Percentiles rank a stretch among this genome's conserved stretches.
phyloP scores from a whole-genome alignment of 75 land plant genomes.

The Larix kaempferi region DNA sequence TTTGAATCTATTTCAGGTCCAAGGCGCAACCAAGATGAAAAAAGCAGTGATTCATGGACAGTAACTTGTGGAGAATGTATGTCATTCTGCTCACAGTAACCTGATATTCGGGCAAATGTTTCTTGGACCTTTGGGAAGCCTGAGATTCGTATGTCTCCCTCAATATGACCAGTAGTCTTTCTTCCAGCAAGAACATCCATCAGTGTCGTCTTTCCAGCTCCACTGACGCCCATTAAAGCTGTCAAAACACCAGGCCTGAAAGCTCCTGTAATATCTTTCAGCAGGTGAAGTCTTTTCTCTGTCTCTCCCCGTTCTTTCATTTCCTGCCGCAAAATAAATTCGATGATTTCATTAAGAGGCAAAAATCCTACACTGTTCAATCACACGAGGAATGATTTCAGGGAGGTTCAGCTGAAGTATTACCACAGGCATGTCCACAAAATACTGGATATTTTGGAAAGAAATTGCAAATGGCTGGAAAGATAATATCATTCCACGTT shows the following conservation, averaged over 20 bases:
- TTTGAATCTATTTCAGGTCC: constrained; percentile 8
- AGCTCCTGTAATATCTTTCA: constrained; percentile 60
- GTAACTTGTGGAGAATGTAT: constrained; percentile 86
- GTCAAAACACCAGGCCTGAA: constrained; percentile 84
- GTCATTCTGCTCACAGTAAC: constrained; percentile 85
- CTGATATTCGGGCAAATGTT: constrained; percentile 83
- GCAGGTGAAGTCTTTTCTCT: constrained; percentile 70
- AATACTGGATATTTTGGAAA: constrained; percentile 21
- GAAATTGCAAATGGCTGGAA: constrained; percentile 17
- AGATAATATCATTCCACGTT: constrained; percentile 19
- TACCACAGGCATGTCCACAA: constrained; percentile 21
- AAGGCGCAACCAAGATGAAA: constrained; percentile 20
- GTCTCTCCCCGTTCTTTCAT: constrained; percentile 80
- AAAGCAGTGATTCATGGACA: constrained; percentile 48
- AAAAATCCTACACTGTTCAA: constrained; percentile 10
- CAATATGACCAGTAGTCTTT: constrained; percentile 86
- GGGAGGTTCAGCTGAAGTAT: constrained; percentile 2
- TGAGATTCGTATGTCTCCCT: constrained; percentile 79
- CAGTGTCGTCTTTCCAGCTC: constrained; percentile 92
- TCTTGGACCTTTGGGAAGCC: constrained; percentile 77
- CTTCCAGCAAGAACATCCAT: constrained; percentile 91
- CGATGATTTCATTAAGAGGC: background rate
- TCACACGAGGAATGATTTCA: background rate
- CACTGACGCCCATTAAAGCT: constrained; percentile 88
- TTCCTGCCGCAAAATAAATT: constrained; percentile 16